Base-by-base conservation (phyloP, 495 filamentous ascomycete species). In the Cercophora scortea region DNA sequence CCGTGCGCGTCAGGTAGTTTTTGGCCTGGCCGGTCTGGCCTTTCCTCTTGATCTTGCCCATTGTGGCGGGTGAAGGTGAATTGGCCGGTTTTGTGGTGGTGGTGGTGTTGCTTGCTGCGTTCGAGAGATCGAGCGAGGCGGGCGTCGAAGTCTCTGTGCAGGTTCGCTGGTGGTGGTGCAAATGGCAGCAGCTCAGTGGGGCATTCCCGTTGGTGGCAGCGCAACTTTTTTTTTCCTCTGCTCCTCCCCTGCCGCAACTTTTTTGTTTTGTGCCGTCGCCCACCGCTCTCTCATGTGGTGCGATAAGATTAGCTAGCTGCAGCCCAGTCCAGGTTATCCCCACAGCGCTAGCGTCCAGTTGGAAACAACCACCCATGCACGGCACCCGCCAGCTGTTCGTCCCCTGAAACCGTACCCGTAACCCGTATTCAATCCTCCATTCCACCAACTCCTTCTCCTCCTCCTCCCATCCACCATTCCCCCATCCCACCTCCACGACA, bases 1-100 rank as follows among this genome's bases (percentile, higher is more conserved):
- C 90, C 3, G 90, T 95, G 69, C 93, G 82, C 44, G 92, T 96
- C 57, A 97, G 92, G 77, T 90, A 98, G 80, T 97, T 97, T 75
- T 92, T 96, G 76, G 93, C 91, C 71, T 86, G 82, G 72, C 93
- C 93, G 65, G 90, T 81, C 63, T 85, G 86, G 62, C 93, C 90
- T 78, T 94, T 96, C 82, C 90, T 96, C 85, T 95, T 95, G 54
- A 95, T 89, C 57, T 80, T 84, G 34, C 67, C 85, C 91, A 95
- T 95, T n/a, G 42, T 62, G 56, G 32, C 45, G 45, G 25, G n/a
- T n/a, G n/a, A n/a, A n/a, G n/a, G n/a, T n/a, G n/a, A 50, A 58
- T 58, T 54, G 39, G 51, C 11, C n/a, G 32, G 45, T 46, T 34
- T 15, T 41, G 38, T 18, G 40, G 36, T 42, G 38, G 46, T 36